A percentile compares a stretch with the other conserved stretches of the same genome.
Evolutionary conservation across 75 land plant genomes (phyloP).

Genomic region (Pinus albicaulis): DNA sequence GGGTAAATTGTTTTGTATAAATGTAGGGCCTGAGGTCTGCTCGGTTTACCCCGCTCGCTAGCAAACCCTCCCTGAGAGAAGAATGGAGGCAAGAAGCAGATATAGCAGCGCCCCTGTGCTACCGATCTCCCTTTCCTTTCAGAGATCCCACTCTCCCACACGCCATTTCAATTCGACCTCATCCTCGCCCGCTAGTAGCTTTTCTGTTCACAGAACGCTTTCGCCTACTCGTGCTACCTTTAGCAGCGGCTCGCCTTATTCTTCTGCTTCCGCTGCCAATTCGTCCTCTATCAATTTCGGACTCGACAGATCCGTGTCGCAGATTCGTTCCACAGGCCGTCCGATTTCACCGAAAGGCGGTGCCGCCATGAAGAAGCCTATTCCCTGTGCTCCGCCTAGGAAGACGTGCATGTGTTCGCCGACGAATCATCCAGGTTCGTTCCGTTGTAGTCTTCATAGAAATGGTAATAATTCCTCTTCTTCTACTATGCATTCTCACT

Average conservation of each 20-base stretch:
- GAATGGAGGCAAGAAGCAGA: conserved; percentile 1
- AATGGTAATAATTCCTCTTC: too few relatives aligned
- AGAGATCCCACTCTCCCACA: too few relatives aligned
- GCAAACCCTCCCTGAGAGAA: not conserved
- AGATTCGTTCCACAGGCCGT: not conserved
- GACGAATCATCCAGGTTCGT: not conserved
- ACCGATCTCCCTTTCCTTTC: not conserved
- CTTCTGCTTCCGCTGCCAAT: not conserved
- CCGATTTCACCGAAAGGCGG: not conserved
- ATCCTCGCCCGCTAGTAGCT: not conserved
- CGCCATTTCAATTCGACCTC: too few relatives aligned
- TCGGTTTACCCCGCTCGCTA: not conserved
- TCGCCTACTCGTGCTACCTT: not conserved
- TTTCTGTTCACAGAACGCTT: not conserved
- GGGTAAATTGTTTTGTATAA: too few relatives aligned
- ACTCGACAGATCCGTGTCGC: not conserved
- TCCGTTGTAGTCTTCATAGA: not conserved
- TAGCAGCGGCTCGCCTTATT: not conserved
- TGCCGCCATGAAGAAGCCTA: too few relatives aligned
- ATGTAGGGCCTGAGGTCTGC: too few relatives aligned
- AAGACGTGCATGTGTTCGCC: conserved; percentile 2
- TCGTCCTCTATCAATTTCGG: not conserved
- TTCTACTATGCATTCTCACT: too few relatives aligned
- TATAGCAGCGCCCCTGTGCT: conserved; percentile 2
- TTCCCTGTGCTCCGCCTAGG: not conserved